Evolutionary conservation across 2,329 filamentous ascomycete genomes (phyloP).

Genomic region (Aureobasidium sp.): DNA sequence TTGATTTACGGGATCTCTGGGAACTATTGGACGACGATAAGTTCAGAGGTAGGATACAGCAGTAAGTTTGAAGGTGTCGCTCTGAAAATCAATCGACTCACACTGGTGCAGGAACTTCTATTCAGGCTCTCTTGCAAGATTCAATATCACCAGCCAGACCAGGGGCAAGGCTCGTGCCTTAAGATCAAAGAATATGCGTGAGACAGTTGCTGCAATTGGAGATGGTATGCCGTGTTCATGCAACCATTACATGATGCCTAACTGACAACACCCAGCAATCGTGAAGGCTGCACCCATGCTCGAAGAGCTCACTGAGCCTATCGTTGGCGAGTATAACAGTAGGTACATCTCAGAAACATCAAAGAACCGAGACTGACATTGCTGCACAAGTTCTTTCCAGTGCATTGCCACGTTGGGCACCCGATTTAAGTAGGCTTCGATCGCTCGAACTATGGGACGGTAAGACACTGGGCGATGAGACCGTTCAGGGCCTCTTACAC

Average conservation of each 20-base stretch:
- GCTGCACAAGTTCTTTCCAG: slow-evolving; percentile 34
- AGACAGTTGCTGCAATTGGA: slow-evolving; percentile 40
- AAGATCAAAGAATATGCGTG: slow-evolving; percentile 25
- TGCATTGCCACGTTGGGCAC: slow-evolving; percentile 50
- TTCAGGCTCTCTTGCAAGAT: slow-evolving; percentile 36
- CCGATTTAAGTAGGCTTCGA: slow-evolving; percentile 48
- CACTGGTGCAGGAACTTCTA: slow-evolving; percentile 40
- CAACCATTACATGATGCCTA: background rate
- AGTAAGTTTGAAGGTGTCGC: slow-evolving; percentile 37
- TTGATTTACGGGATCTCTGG: slow-evolving; percentile 54
- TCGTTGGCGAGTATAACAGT: slow-evolving; percentile 29
- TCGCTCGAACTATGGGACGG: slow-evolving; percentile 54
- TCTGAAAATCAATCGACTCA: background rate
- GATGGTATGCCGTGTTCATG: slow-evolving; percentile 23
- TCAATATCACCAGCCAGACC: slow-evolving; percentile 26
- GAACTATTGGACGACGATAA: slow-evolving; percentile 51
- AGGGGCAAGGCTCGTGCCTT: background rate
- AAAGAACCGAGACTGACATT: background rate
- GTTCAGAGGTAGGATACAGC: slow-evolving; percentile 47
- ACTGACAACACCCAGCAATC: slow-evolving; percentile 15
- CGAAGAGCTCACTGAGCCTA: slow-evolving; percentile 37
- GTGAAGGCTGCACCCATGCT: slow-evolving; percentile 39
- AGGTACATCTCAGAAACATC: background rate
- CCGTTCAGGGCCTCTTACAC: slow-evolving; percentile 45
- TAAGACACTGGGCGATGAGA: slow-evolving; percentile 46